Percentiles rank a stretch among this genome's conserved stretches.
Evolutionary conservation across 495 filamentous ascomycete genomes (phyloP).

Genomic region (Neohortaea acidophila): DNA sequence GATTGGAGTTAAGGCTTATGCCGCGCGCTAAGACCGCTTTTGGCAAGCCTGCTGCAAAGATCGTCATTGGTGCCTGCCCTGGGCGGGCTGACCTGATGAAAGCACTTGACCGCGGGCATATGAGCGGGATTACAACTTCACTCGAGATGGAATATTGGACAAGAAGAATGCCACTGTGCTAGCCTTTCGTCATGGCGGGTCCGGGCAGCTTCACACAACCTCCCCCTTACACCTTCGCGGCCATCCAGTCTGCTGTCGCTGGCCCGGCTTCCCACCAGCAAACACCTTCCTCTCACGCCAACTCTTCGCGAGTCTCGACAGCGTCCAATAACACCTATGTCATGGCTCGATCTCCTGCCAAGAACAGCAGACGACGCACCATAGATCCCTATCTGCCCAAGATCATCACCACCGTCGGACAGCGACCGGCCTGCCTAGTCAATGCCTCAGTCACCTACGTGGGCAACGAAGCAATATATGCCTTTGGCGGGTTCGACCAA

Average conservation of each 20-base stretch:
- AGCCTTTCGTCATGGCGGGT: constrained; percentile 1
- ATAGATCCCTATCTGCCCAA: constrained; percentile 63
- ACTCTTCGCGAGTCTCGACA: constrained; percentile 25
- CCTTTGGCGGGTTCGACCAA: constrained; percentile 97
- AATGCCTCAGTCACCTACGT: constrained; percentile 97
- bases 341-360: constrained; percentile 62
- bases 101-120: too few species aligned
- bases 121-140: too few species aligned
- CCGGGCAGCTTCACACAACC: constrained; percentile 5
- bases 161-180: too few species aligned
- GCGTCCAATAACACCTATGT: constrained; percentile 67
- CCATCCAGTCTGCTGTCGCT: constrained; percentile 1
- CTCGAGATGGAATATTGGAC: too few species aligned
- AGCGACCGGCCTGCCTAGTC: constrained; percentile 83
- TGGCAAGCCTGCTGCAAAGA: too few species aligned
- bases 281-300: constrained; percentile 28
- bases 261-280: constrained; percentile 16
- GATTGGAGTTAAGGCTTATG: too few species aligned
- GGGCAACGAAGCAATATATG: constrained; percentile 89
- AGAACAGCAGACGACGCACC: constrained; percentile 43
- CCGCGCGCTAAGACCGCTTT: too few species aligned
- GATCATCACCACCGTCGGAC: constrained; percentile 57
- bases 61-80: too few species aligned
- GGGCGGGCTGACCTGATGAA: too few species aligned
- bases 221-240: background rate